phyloP scores from a whole-genome alignment of 441 rosid genomes.

The Lepidium campestre region DNA sequence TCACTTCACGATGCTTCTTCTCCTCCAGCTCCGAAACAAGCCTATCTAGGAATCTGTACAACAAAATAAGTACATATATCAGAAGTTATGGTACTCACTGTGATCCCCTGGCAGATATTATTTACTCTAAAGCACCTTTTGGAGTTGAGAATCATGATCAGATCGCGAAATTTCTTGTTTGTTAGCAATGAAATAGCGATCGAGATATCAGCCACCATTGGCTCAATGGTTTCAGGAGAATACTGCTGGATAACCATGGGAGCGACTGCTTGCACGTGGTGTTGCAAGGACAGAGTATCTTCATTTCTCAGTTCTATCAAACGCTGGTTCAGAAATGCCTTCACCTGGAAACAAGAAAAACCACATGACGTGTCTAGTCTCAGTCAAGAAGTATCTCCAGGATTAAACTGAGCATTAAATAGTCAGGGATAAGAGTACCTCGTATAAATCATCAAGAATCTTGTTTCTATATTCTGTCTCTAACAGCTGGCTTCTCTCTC shows the following conservation, averaged over 20 bases:
- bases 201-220: constrained; percentile 60
- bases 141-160: constrained; percentile 93
- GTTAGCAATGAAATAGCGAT: constrained; percentile 70
- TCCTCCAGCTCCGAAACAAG: constrained; percentile 76
- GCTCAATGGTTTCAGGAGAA: constrained; percentile 71
- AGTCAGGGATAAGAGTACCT: constrained; percentile 42
- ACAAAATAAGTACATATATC: constrained; percentile 4
- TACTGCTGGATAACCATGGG: constrained; percentile 90
- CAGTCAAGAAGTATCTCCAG: not conserved
- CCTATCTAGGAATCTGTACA: constrained; percentile 82
- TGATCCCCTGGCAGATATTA: not conserved
- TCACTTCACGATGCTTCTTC: constrained; percentile 80
- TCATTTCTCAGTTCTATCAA: constrained; percentile 64
- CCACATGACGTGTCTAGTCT: constrained; percentile 1
- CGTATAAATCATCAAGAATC: constrained; percentile 87
- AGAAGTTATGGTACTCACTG: not conserved
- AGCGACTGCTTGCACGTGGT: constrained; percentile 91
- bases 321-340: constrained; percentile 82
- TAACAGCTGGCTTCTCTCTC: constrained; percentile 76
- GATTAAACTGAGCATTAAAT: not conserved
- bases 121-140: constrained; percentile 49
- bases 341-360: constrained; percentile 48
- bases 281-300: constrained; percentile 83
- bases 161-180: constrained; percentile 74
- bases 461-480: constrained; percentile 87